Percentiles rank a stretch among this genome's conserved stretches.
Conservation (phyloP, 2,329 filamentous ascomycete genomes). For the Tolypocladium tundrense region DNA sequence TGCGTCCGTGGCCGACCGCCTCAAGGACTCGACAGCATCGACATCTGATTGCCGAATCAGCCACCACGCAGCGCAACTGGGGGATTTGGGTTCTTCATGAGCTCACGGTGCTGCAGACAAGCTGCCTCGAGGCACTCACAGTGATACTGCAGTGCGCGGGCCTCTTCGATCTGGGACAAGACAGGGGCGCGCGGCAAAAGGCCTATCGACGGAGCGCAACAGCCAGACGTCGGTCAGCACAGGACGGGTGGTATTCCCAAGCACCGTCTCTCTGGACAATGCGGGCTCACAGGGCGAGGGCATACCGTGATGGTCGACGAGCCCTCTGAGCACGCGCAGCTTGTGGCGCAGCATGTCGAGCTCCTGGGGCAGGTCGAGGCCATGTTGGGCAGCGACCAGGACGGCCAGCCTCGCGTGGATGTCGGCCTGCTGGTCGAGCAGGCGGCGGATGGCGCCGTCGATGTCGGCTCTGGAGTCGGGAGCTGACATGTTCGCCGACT, state of each 20-base stretch:
- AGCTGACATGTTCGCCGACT: conserved; percentile 1
- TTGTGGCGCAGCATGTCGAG: conserved; percentile 47
- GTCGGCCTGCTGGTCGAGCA: conserved; percentile 43
- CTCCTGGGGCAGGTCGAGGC: conserved; percentile 37
- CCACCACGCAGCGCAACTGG: conserved; percentile 1
- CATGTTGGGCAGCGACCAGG: conserved; percentile 36
- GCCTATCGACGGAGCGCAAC: conserved; percentile 9
- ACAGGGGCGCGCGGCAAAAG: conserved; percentile 25
- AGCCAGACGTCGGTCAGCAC: conserved; percentile 1
- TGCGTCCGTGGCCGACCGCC: conserved; percentile 18
- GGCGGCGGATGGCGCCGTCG: conserved; percentile 21
- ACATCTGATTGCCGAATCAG: conserved; percentile 12
- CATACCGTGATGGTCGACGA: conserved; percentile 39
- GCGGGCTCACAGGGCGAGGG: background rate
- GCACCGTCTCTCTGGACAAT: background rate
- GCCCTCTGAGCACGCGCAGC: conserved; percentile 36
- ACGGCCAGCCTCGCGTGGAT: conserved; percentile 40
- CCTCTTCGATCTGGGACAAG: conserved; percentile 47
- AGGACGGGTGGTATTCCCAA: background rate
- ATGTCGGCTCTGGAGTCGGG: conserved; percentile 10
- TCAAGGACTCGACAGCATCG: conserved; percentile 20
- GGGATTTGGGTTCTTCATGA: conserved; percentile 4
- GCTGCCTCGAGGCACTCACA: conserved; percentile 48
- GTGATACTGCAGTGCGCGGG: conserved; percentile 44
- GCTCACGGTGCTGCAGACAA: conserved; percentile 29